phyloP scores from a whole-genome alignment of 768 basidiomycete genomes.

The Boletus sensibilis region DNA sequence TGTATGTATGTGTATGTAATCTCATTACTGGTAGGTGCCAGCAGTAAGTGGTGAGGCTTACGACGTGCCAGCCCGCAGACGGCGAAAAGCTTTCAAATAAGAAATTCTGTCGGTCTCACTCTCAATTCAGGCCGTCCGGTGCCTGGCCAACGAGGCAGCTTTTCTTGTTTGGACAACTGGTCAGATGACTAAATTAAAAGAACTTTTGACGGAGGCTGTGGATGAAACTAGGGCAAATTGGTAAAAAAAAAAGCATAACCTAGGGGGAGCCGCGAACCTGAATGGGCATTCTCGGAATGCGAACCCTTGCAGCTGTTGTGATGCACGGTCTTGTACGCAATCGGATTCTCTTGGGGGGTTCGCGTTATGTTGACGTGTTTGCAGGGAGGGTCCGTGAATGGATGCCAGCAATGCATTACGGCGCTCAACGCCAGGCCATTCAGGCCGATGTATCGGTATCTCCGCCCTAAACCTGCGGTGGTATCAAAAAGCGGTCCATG shows the following conservation, averaged over 20 bases:
- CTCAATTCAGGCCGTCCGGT: slow-evolving; percentile 9
- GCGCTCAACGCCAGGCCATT: slow-evolving; percentile 13
- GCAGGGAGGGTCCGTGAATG: slow-evolving; percentile 23
- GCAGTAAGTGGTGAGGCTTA: slow-evolving; percentile 25
- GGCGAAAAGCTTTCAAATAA: slow-evolving; percentile 12
- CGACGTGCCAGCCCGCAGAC: slow-evolving; percentile 7
- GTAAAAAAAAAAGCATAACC: slow-evolving; percentile 8
- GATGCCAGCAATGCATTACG: slow-evolving; percentile 33
- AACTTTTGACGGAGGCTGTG: slow-evolving; percentile 11
- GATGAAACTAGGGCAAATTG: slow-evolving; percentile 14
- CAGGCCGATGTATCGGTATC: slow-evolving; percentile 15
- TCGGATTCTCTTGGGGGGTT: slow-evolving; percentile 19
- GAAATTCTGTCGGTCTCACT: slow-evolving; percentile 8
- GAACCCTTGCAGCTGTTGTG: slow-evolving; percentile 23
- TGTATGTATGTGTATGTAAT: slow-evolving; percentile 27
- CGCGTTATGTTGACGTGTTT: slow-evolving; percentile 32
- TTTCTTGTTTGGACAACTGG: slow-evolving; percentile 10
- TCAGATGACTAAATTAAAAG: slow-evolving; percentile 16
- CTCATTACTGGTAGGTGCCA: slow-evolving; percentile 20
- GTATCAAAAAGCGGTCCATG: slow-evolving; percentile 4
- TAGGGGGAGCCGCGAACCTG: slow-evolving; percentile 23
- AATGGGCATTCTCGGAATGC: slow-evolving; percentile 25
- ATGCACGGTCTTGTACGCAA: slow-evolving; percentile 27
- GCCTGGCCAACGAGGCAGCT: slow-evolving; percentile 17
- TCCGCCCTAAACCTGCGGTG: slow-evolving; percentile 19